phyloP scores from a whole-genome alignment of 257 asterid species.

The Euphrasia confusa region DNA sequence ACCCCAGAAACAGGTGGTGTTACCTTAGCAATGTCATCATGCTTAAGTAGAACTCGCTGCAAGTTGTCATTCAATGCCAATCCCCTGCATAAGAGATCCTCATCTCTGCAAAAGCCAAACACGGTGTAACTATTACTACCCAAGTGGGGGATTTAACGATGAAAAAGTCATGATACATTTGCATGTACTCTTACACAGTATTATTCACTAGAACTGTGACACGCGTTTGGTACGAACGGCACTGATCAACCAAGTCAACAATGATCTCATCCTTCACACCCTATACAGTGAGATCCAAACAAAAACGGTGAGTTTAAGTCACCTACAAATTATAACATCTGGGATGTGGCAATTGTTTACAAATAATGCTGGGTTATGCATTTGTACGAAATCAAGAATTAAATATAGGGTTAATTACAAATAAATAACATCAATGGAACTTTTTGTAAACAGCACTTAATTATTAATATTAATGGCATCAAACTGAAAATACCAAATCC shows the following conservation, averaged over 20 bases:
- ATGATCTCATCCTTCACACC: conserved; percentile 86
- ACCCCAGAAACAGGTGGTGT: conserved; percentile 32
- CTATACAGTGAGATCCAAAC: conserved; percentile 31
- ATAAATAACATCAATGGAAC: no score
- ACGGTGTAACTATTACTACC: conserved; percentile 12
- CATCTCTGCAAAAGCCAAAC: conserved; percentile 53
- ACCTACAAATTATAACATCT: neutral
- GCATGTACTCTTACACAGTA: conserved; percentile 53
- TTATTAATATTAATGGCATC: neutral
- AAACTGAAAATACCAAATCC: neutral
- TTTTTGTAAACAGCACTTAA: no score
- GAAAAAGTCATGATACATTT: conserved; percentile 7
- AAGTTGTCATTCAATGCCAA: conserved; percentile 69
- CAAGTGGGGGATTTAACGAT: conserved; percentile 1
- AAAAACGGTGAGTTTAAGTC: conserved; percentile 8
- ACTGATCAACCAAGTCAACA: conserved; percentile 91
- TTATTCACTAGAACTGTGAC: conserved; percentile 88
- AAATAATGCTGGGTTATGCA: neutral
- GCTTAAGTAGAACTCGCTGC: conserved; percentile 71
- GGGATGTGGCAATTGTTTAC: conserved; percentile 1
- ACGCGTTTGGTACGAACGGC: conserved; percentile 81
- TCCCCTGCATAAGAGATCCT: conserved; percentile 77
- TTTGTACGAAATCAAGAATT: neutral
- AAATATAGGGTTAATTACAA: neutral
- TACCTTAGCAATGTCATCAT: conserved; percentile 70